Evolutionary conservation across 2,329 filamentous ascomycete species (phyloP).

Genomic region (Aaosphaeria pasadenensis): DNA sequence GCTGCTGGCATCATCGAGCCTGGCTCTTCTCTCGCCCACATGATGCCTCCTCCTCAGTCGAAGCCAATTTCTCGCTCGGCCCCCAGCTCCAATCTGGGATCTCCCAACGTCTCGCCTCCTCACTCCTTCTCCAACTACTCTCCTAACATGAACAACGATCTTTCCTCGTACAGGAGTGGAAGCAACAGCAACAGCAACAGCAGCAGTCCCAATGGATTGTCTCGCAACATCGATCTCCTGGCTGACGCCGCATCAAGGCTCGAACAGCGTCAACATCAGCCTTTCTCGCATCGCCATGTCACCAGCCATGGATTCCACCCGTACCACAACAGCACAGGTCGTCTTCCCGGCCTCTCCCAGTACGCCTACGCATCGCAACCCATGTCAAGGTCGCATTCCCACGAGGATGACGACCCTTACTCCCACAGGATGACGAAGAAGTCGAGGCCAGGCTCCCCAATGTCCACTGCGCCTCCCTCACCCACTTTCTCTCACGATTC

Average conservation of each 20-base stretch:
- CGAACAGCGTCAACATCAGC: slow-evolving; percentile 55
- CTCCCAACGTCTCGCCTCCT: slow-evolving; percentile 94
- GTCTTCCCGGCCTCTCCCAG: slow-evolving; percentile 54
- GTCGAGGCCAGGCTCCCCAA: slow-evolving; percentile 88
- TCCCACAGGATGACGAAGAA: slow-evolving; percentile 75
- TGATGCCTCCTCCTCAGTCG: slow-evolving; percentile 76
- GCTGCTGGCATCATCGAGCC: slow-evolving; percentile 54
- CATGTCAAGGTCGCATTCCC: slow-evolving; percentile 86
- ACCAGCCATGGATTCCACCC: slow-evolving; percentile 44
- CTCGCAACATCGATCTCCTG: slow-evolving; percentile 64
- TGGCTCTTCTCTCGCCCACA: slow-evolving; percentile 49
- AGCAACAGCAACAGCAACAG: slow-evolving; percentile 31
- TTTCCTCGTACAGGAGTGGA: slow-evolving; percentile 52
- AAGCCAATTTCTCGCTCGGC: slow-evolving; percentile 85
- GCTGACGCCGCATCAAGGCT: slow-evolving; percentile 67
- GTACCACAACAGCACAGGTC: slow-evolving; percentile 51
- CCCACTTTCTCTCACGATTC: slow-evolving; percentile 97
- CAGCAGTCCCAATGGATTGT: slow-evolving; percentile 46
- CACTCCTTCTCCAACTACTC: slow-evolving; percentile 72
- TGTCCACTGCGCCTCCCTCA: slow-evolving; percentile 92
- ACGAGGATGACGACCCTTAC: slow-evolving; percentile 80
- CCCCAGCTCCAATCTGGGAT: slow-evolving; percentile 78
- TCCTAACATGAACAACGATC: slow-evolving; percentile 55
- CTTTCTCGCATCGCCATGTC: slow-evolving; percentile 34
- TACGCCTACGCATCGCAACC: slow-evolving; percentile 69